A percentile compares a stretch with the other conserved stretches of the same genome.
These are phyloP conservation scores for Grifola frondosa DNA, from an alignment of 1,284 basidiomycete genomes.

Conservation along the genomic window DNA sequence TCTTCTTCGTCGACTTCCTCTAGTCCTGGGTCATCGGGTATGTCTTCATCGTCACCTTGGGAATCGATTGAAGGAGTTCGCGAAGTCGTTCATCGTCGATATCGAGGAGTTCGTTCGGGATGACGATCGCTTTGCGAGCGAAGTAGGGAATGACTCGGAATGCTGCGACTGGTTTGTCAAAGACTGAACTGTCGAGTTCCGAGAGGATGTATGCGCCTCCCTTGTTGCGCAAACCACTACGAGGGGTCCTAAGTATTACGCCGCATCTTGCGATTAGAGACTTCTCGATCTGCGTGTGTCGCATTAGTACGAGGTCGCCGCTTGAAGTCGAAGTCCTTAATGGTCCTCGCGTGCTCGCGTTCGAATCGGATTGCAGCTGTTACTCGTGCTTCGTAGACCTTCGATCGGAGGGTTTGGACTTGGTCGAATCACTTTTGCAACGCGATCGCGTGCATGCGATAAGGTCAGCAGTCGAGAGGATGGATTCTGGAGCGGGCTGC, in stretches of 20 bases:
- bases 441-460: slow-evolving; percentile 19
- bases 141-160: slow-evolving; percentile 37
- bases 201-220: slow-evolving; percentile 33
- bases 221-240: slow-evolving; percentile 31
- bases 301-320: slow-evolving; percentile 37
- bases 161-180: slow-evolving; percentile 26
- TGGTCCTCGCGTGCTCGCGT: slow-evolving; percentile 21
- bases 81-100: slow-evolving; percentile 6
- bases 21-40: too few relatives aligned
- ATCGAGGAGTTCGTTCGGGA: slow-evolving; percentile 2
- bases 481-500: slow-evolving; percentile 14
- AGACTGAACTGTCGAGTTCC: slow-evolving; percentile 34
- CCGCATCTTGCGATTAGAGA: slow-evolving; percentile 33
- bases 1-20: too few relatives aligned
- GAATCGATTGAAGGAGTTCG: slow-evolving; percentile 3
- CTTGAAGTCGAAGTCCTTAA: slow-evolving; percentile 34
- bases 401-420: slow-evolving; percentile 8
- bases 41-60: slow-evolving; percentile 6
- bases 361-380: slow-evolving; percentile 23
- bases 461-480: slow-evolving; percentile 25
- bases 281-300: slow-evolving; percentile 37
- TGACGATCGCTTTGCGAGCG: slow-evolving; percentile 5
- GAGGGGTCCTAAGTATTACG: slow-evolving; percentile 27
- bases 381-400: slow-evolving; percentile 23
- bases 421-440: slow-evolving; percentile 24